These are phyloP conservation scores for Nannochloropsis gaditana DNA, from an alignment of 108 stramenopile species.

Conservation along the genomic window DNA sequence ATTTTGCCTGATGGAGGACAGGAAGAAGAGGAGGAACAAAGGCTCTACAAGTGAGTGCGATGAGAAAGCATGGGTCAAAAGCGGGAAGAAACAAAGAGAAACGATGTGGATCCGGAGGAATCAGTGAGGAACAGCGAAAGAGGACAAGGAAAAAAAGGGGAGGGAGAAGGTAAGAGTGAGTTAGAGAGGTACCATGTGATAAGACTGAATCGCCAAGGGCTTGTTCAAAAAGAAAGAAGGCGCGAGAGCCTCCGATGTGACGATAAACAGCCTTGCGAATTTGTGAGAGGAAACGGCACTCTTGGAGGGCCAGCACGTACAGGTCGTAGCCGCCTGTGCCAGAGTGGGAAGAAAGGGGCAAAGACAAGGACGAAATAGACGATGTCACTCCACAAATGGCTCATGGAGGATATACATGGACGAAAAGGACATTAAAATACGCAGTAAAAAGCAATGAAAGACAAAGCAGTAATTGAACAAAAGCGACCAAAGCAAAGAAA, in stretches of 20 bases:
- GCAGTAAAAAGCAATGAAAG: too few relatives aligned
- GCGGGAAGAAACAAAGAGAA: not conserved
- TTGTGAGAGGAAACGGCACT: not conserved
- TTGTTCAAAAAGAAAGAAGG: not conserved
- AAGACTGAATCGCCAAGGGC: not conserved
- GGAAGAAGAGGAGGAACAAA: not conserved
- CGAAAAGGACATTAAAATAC: too few relatives aligned
- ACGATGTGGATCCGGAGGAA: not conserved
- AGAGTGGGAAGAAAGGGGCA: not conserved
- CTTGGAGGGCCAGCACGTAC: not conserved
- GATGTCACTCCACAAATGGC: too few relatives aligned
- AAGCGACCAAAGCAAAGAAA: not conserved
- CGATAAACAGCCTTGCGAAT: not conserved
- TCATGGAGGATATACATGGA: too few relatives aligned
- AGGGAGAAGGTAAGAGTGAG: not conserved
- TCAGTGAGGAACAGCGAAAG: not conserved
- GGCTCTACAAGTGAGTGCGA: not conserved
- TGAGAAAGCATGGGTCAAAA: not conserved
- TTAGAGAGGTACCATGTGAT: not conserved
- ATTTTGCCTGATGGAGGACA: not conserved
- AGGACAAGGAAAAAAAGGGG: not conserved
- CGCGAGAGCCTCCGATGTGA: not conserved
- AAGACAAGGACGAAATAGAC: not conserved
- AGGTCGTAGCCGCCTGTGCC: constrained; percentile 2
- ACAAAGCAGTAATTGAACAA: too few relatives aligned